Percentiles rank a stretch among this genome's conserved stretches.
Conservation (phyloP, 2,329 filamentous ascomycete genomes). For the Ophiostoma fasciatum region DNA sequence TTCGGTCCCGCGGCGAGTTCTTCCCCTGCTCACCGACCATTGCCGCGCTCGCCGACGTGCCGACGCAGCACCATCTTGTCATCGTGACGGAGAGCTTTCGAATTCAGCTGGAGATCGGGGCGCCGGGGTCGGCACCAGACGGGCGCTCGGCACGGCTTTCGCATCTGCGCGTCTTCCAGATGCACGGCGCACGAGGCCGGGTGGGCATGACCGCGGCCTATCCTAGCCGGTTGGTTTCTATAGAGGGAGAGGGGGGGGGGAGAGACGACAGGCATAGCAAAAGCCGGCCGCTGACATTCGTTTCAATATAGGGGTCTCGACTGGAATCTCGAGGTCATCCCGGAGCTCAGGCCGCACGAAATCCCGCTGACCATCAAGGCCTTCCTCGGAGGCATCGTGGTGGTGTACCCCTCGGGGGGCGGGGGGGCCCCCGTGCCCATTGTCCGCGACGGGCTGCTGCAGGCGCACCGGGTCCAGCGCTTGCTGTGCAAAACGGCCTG, state of each 20-base stretch:
- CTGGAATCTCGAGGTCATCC: constrained; percentile 22
- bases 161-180: constrained; percentile 7
- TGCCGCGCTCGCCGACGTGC: constrained; percentile 5
- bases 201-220: constrained; percentile 17
- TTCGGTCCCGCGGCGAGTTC: constrained; percentile 2
- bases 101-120: constrained; percentile 12
- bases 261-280: too few species aligned
- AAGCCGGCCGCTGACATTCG: constrained; percentile 10
- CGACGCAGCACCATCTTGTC: constrained; percentile 8
- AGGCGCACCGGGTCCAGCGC: constrained; percentile 14
- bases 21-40: constrained; percentile 6
- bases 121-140: neutral
- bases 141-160: constrained; percentile 1
- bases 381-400: constrained; percentile 14
- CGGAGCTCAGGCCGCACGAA: constrained; percentile 10
- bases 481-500: constrained; percentile 20
- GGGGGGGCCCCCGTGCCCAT: constrained; percentile 16
- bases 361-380: constrained; percentile 13
- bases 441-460: constrained; percentile 8
- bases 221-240: constrained; percentile 18
- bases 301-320: constrained; percentile 21
- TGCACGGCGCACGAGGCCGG: constrained; percentile 1
- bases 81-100: constrained; percentile 10
- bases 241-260: too few species aligned
- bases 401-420: constrained; percentile 10